These are phyloP conservation scores for Aspergillus hortae DNA, from an alignment of 2,329 filamentous ascomycete genomes.

Conservation along the genomic window DNA sequence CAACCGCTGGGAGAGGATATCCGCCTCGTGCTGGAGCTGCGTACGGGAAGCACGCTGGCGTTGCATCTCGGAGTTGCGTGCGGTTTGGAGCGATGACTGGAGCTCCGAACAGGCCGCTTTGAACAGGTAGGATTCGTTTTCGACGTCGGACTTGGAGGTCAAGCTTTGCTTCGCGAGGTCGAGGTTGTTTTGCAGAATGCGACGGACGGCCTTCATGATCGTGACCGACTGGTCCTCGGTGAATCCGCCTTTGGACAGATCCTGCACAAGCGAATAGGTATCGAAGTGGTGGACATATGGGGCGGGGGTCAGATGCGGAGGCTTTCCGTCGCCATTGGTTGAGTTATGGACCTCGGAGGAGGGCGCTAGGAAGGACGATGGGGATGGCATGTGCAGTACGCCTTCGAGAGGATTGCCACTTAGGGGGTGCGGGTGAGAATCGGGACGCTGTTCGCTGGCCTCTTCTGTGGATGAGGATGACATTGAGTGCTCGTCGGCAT, in stretches of 20 bases:
- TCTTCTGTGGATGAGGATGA: not conserved
- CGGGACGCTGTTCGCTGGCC: conserved; percentile 11
- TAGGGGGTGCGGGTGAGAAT: conserved; percentile 1
- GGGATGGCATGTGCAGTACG: conserved; percentile 41
- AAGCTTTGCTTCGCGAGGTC: conserved; percentile 74
- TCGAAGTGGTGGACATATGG: conserved; percentile 96
- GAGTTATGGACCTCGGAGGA: conserved; percentile 22
- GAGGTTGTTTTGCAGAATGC: conserved; percentile 72
- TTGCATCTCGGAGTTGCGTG: conserved; percentile 72
- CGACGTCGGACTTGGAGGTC: conserved; percentile 86
- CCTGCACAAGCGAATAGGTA: conserved; percentile 81
- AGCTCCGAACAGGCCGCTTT: conserved; percentile 90
- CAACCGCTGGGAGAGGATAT: conserved; percentile 80
- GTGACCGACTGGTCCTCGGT: conserved; percentile 71
- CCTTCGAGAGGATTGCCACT: conserved; percentile 33
- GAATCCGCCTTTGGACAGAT: conserved; percentile 70
- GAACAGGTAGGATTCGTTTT: conserved; percentile 95
- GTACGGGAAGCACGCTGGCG: conserved; percentile 77
- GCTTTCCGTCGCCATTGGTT: conserved; percentile 38
- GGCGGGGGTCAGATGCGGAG: conserved; percentile 64
- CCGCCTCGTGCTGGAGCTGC: conserved; percentile 89
- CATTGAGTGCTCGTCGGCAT: conserved; percentile 8
- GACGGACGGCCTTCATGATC: conserved; percentile 87
- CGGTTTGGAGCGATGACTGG: conserved; percentile 77
- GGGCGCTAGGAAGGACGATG: conserved; percentile 31